Evolutionary conservation across 805 yeast genomes (phyloP), one percentile per base, ranked within the genome.

Genomic region (Scheffersomyces ergatensis): DNA sequence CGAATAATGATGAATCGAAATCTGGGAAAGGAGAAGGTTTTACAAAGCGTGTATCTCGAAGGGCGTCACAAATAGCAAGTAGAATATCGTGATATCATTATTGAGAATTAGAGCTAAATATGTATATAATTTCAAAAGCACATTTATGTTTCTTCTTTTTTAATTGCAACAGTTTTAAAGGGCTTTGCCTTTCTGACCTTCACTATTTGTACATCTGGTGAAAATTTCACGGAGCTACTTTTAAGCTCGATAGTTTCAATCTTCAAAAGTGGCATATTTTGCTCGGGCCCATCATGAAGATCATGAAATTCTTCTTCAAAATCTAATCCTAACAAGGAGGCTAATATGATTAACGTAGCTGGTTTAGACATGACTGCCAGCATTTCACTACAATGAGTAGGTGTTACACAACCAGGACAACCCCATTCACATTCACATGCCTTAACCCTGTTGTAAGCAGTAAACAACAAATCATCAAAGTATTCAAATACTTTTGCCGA

Each of bases 371-470:
- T 65, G 5, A 93, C 98, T 39, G 84, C 65, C 54, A 84, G 81
- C 49, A 77, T 76, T 60, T 93, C 99, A 41, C 81, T 79, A 63
- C 99, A 93, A 39, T 77, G 78, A 0, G 86, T 66, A 1, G 87
- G 84, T 2, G 93, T 86, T n/a, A 89, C 84, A 67, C 99, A 93
- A 34, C 80, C 77, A 0, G 95, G 95, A 54, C 92, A 85, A 0
- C 92, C 92, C 74, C 83, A 79, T 5, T 82, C 82, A 60, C 87
- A 81, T 1, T 72, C 71, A 58, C 99, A 93, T 13, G 68, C 72
- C 21, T 72, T 68, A 0, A 90, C 67, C 30, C 85, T 70, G 2
- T 70, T 66, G 37, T 80, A 63, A 0, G 96, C 83, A 7, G 79
- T 74, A 34, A 66, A 62, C 20, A 92, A 53, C 3, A 93, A 74